Evolutionary conservation across 768 basidiomycete species (phyloP), one percentile per base, ranked within the genome.

Genomic region (Boletus rubescentipes): DNA sequence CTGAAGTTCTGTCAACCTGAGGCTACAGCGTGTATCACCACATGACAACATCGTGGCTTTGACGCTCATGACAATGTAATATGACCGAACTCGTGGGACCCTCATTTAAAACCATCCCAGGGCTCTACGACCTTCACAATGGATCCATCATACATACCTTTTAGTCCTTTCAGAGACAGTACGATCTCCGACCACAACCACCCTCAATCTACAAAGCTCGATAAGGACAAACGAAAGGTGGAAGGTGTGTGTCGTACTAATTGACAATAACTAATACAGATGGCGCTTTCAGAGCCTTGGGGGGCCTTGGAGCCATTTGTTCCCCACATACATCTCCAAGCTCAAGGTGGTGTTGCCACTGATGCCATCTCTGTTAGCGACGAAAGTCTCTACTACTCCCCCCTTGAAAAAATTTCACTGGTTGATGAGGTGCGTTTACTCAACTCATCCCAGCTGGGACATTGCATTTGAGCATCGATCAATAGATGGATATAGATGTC

Each of bases 171-270:
- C 12, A 2, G 2, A 4, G 7, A 40, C 4, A 23, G 44, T 11
- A 18, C 26, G 3, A 29, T 53, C 21, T 8, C 21, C 5, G 37
- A 37, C 18, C n/a, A 51, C 12, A 12, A 0, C 29, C 23, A 44
- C 29, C 9, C 39, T 56, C 35, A n/a, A n/a, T n/a, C 64, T 15
- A 49, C 14, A 7, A 53, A 20, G 23, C 9, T 49, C 16, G 63
- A 64, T 40, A 64, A 64, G 35, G 64, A 61, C 5, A 63, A 64
- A 38, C 46, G 15, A 51, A 64, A 55, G 36, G 64, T 53, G 0
- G 46, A 60, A 26, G 64, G 63, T 60, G 15, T 18, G 51, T 42
- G 16, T 41, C 26, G 6, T 18, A 15, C 9, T 1, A 6, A 40
- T 21, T 0, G 20, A n/a, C 16, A 5, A 16, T 10, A 3, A 12